Base-by-base conservation (phyloP, 2,329 filamentous ascomycete genomes). In the Hymenotorrendiella dingleyae region DNA sequence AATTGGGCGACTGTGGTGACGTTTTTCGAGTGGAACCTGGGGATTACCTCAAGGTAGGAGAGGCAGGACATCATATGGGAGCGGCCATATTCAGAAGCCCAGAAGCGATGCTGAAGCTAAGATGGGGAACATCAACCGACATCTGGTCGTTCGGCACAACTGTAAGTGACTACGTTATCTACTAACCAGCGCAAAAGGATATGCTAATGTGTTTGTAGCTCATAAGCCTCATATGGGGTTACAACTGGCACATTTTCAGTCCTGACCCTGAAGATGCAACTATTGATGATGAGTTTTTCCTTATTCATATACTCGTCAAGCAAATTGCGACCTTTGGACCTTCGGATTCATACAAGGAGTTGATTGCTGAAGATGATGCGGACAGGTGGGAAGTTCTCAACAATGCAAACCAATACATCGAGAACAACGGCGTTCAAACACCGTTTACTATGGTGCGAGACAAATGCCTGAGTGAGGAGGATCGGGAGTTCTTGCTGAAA, bases 131-230 rank as follows among this genome's bases (percentile, higher is more conserved):
- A 28, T 53, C 64, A 17, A 59, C 62, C 32, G 63, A 67, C 42
- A 65, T 67, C 46, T 67, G 63, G 62, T 67, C 64, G 32, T 64
- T 65, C 46, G 61, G 64, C 29, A 49, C 61, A 35, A 59, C 59
- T 48, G 62, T 62, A 52, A 42, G 60, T 59, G 36, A 43, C 32
- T 46, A 17, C n/a, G 46, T 50, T 47, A 6, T 49, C 38, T 46
- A 29, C n/a, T n/a, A n/a, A n/a, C n/a, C n/a, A n/a, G n/a, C n/a
- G n/a, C n/a, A n/a, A n/a, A n/a, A n/a, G 45, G 47, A 46, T 47
- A 19, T 33, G 45, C 51, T 53, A 32, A 53, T 45, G 22, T 49
- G 46, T 45, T 46, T 8, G 40, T 46, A 57, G 51, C 47, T 57
- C 43, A 57, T 55, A 49, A 52, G 53, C 45, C 48, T 56, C 16